Evolutionary conservation across 2,329 filamentous ascomycete genomes (phyloP), one percentile per base, ranked within the genome.

Genomic region (Epichloe amarillans): DNA sequence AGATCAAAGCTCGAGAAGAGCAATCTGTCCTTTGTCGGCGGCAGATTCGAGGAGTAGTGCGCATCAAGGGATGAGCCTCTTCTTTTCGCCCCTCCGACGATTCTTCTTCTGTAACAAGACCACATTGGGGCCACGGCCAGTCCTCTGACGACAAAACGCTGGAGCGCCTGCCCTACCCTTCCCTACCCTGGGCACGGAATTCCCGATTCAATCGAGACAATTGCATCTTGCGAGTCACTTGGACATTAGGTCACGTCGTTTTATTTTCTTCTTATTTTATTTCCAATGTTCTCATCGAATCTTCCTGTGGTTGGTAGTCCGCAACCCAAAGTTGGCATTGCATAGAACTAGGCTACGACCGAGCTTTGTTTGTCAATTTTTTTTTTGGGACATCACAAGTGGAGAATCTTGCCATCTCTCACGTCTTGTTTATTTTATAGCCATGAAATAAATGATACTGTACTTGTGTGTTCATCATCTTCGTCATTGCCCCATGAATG

Each of bases 1-100:
- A 87, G 83, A 71, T 79, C 82, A 54, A 82, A 80, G 68, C 69
- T 90, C 56, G 86, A 90, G 71, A 73, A 70, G 62, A 83, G 79
- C 62, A 77, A 80, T 54, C 65, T 78, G 17, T 71, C 79, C 39
- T 68, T 85, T 45, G 72, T 74, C 17, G 81, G 78, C 46, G 79
- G 76, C 54, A 77, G 75, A 54, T 89, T 79, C 62, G 83, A 87
- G 64, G 85, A 88, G 64, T 84, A 74, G 59, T 21, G 12, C 17
- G 36, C 14, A 14, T 14, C 2, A 19, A 19, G 19, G 19, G 14
- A 38, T 5, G 5, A 5, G 14, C 36, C 12, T 10, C 8, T 30
- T 30, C 8, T 11, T 30, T 14, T 14, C 7, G 14, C 12, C 6
- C 46, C 21, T 44, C 21, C 23, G 19, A 44, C 12, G 7, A 33